phyloP scores from a whole-genome alignment of 2,329 filamentous ascomycete genomes.

The Aspergillus transmontanensis region DNA sequence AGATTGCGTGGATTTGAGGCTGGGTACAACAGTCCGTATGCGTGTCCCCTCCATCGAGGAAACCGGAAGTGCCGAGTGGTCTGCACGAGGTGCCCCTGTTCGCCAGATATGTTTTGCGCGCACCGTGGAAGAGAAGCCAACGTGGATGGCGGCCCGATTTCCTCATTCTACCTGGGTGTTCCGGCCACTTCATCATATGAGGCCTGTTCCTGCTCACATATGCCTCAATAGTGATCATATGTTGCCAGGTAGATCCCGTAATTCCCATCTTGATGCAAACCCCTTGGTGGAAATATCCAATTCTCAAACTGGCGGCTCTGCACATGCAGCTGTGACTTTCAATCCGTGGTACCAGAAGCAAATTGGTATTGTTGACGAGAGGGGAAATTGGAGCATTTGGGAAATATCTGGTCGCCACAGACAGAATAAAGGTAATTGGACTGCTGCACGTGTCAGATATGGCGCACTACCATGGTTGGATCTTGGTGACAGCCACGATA shows the following conservation, averaged over 20 bases:
- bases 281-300: conserved; percentile 48
- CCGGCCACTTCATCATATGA: conserved; percentile 42
- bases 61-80: conserved; percentile 52
- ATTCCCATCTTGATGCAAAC: conserved; percentile 51
- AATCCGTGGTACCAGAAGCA: conserved; percentile 63
- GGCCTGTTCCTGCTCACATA: conserved; percentile 27
- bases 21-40: conserved; percentile 28
- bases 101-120: conserved; percentile 58
- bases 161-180: conserved; percentile 51
- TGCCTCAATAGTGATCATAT: conserved; percentile 16
- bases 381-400: conserved; percentile 58
- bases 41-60: conserved; percentile 44
- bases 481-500: conserved; percentile 14
- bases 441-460: conserved; percentile 28
- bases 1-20: conserved; percentile 27
- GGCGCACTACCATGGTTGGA: conserved; percentile 35
- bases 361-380: conserved; percentile 57
- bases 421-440: conserved; percentile 31
- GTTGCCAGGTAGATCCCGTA: conserved; percentile 17
- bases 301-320: conserved; percentile 46
- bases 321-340: conserved; percentile 60
- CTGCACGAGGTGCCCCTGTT: conserved; percentile 51
- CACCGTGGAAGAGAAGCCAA: conserved; percentile 40
- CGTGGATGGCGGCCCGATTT: conserved; percentile 56
- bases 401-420: conserved; percentile 40